phyloP scores from a whole-genome alignment of 371 early-diverging fungal genomes.

The Choanephora cucurbitarum region DNA sequence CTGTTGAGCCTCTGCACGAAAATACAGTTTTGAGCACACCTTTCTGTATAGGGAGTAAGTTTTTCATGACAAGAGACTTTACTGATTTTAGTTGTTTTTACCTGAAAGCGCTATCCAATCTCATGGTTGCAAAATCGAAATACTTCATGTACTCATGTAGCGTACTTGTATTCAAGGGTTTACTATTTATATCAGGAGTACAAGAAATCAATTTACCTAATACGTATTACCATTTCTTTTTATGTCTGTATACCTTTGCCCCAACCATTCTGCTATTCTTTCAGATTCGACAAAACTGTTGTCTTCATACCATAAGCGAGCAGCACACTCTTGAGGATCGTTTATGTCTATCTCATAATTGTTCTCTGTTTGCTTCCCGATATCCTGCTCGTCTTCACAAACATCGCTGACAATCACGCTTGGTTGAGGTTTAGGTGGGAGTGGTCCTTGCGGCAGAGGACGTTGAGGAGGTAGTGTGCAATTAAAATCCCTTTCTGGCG shows the following conservation, averaged over 20 bases:
- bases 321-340: conserved; percentile 35
- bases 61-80: not conserved
- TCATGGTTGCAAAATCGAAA: conserved; percentile 71
- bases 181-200: conserved; percentile 28
- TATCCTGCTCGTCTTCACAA: not conserved
- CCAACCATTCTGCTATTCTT: conserved; percentile 54
- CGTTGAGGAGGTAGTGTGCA: not conserved
- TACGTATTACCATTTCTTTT: not conserved
- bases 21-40: conserved; percentile 75
- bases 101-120: conserved; percentile 83
- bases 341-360: conserved; percentile 2
- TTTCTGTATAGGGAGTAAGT: conserved; percentile 27
- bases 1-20: conserved; percentile 92
- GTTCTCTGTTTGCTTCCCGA: not conserved
- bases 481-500: conserved; percentile 6
- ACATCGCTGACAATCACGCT: no score
- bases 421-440: conserved; percentile 13
- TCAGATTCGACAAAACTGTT: conserved; percentile 38
- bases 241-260: conserved; percentile 32
- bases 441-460: conserved; percentile 6
- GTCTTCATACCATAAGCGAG: conserved; percentile 45
- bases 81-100: conserved; percentile 9
- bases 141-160: conserved; percentile 71
- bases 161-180: conserved; percentile 55
- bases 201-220: not conserved